These are phyloP conservation scores for Cudoniella acicularis DNA, from an alignment of 495 filamentous ascomycete species.

Conservation along the genomic window DNA sequence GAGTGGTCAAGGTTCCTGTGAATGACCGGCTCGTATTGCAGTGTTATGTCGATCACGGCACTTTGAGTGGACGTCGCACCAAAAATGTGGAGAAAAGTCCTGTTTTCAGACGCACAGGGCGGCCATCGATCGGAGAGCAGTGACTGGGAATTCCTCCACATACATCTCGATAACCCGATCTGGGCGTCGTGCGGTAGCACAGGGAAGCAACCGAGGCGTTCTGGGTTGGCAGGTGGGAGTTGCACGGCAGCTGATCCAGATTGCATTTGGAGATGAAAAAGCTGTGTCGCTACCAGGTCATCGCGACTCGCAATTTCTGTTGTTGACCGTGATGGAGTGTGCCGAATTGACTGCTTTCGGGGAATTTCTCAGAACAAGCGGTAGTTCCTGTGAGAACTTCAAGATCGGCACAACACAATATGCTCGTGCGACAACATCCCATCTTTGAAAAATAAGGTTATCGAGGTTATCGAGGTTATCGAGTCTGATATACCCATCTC, in stretches of 20 bases:
- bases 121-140: too few relatives aligned
- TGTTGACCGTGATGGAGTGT: too few relatives aligned
- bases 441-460: too few relatives aligned
- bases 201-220: background rate
- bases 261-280: background rate
- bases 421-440: too few relatives aligned
- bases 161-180: background rate
- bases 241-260: background rate
- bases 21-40: background rate
- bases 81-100: background rate
- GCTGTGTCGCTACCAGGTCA: too few relatives aligned
- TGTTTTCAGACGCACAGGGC: background rate
- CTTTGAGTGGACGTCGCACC: background rate
- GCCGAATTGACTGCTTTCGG: too few relatives aligned
- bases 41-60: background rate
- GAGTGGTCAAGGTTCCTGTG: background rate
- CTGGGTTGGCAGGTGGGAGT: background rate
- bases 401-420: too few relatives aligned
- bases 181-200: background rate
- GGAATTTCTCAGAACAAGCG: too few relatives aligned
- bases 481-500: background rate
- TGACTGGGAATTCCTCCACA: background rate
- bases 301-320: too few relatives aligned
- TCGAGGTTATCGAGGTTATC: too few relatives aligned
- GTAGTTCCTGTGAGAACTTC: too few relatives aligned